Conservation (phyloP, 2,329 filamentous ascomycete genomes). For the Venturia effusa region DNA sequence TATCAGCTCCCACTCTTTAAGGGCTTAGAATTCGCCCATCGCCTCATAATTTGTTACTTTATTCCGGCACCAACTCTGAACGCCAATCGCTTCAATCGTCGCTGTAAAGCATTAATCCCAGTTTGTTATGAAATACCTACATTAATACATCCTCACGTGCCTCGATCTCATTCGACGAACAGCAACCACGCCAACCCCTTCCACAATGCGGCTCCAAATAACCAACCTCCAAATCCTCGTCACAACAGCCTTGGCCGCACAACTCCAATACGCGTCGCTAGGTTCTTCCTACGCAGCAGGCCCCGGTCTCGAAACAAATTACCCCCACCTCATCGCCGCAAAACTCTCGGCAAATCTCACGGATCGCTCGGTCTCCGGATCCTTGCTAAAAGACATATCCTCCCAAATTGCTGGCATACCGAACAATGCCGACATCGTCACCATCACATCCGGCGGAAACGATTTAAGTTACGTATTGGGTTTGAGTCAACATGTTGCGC, state of each 20-base stretch:
- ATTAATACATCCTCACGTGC: no score
- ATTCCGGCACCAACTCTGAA: not conserved
- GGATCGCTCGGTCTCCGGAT: conserved; percentile 23
- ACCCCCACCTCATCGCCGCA: conserved; percentile 23
- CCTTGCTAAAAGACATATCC: conserved; percentile 25
- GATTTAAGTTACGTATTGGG: conserved; percentile 29
- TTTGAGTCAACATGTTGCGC: conserved; percentile 20
- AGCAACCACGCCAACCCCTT: not conserved
- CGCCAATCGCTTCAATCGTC: not conserved
- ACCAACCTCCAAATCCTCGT: not conserved
- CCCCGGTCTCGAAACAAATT: conserved; percentile 27
- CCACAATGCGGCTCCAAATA: not conserved
- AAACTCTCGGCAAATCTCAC: conserved; percentile 17
- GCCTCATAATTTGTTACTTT: not conserved
- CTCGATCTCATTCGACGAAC: not conserved
- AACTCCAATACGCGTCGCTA: conserved; percentile 9
- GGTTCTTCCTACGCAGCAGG: conserved; percentile 18
- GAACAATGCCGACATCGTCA: conserved; percentile 25
- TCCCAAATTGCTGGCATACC: conserved; percentile 26
- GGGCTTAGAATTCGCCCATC: not conserved
- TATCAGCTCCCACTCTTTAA: not conserved
- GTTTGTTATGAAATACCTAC: no score
- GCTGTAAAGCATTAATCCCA: no score
- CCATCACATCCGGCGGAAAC: conserved; percentile 29
- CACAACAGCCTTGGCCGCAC: not conserved